Evolutionary conservation across 768 basidiomycete genomes (phyloP), one percentile per base, ranked within the genome.

Genomic region (Suillus tomentosus): DNA sequence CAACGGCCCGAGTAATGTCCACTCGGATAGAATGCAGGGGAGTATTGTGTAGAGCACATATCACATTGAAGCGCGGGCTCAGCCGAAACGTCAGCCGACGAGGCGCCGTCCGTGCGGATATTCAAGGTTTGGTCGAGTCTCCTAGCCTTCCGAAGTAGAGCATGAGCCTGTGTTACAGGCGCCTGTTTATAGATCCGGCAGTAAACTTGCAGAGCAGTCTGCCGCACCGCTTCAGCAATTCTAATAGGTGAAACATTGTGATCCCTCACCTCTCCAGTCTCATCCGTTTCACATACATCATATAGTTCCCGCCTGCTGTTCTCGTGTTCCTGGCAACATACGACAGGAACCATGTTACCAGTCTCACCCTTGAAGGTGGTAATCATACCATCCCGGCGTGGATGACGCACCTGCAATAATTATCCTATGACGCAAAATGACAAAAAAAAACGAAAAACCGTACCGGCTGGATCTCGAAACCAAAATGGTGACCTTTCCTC

Each of bases 141-240:
- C 19, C 87, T 86, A 9, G 95, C 95, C 76, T 96, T 96, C 59
- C 96, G 91, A 31, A 97, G 84, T 7, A 96, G 83, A 2, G 87
- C 91, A 73, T 96, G 94, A 2, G 93, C 87, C 69, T 91, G 88
- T 14, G 80, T 79, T 3, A 88, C 78, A 1, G 82, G 80, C 8
- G 90, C 88, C 70, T 89, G 89, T 75, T 99, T 99, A 81, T 95
- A 96, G 13, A 85, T 82, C 65, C 85, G 85, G 61, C 89, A 90
- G 74, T 92, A 99, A 14, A 92, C 87, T 77, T 97, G 94, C 22
- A 98, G 82, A 0, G 94, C 92, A 11, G 94, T 94, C 95, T 97
- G 67, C 10, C 36, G 60, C 45, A 24, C 34, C 42, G 53, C 31
- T 19, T 58, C 40, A 39, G 19, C n/a, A 50, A 66, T 47, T 24